Evolutionary conservation across 192 early-diverging fungal species (phyloP).

Genomic region (Ambispora gerdemannii): DNA sequence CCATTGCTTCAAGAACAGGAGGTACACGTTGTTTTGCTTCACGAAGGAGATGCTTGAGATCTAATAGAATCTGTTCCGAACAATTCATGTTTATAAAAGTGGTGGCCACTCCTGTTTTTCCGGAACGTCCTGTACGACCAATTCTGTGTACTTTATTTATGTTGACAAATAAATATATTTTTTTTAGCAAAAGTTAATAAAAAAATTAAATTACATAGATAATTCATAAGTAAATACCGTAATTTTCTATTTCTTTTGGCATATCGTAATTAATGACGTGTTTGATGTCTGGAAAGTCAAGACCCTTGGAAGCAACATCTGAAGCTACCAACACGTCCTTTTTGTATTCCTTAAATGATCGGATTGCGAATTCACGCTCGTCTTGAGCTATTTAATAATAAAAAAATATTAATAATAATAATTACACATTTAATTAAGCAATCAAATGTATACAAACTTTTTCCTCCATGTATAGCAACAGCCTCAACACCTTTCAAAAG

Average conservation of each 20-base stretch:
- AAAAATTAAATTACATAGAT: constrained; percentile 1
- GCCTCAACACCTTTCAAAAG: constrained; percentile 92
- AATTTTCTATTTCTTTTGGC: constrained; percentile 99
- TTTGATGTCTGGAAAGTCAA: constrained; percentile 94
- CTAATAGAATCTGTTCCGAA: constrained; percentile 89
- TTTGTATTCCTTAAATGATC: constrained; percentile 81
- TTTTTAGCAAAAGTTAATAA: constrained; percentile 16
- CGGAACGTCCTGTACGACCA: constrained; percentile 94
- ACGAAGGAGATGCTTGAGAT: constrained; percentile 86
- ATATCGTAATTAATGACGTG: constrained; percentile 99
- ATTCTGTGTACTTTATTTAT: constrained; percentile 77
- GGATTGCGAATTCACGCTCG: constrained; percentile 95
- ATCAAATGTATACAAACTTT: constrained; percentile 52
- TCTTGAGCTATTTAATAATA: constrained; percentile 68
- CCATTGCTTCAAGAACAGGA: constrained; percentile 76
- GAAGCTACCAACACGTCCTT: constrained; percentile 97
- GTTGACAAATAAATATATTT: background rate
- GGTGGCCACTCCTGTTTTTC: constrained; percentile 94
- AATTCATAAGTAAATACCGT: constrained; percentile 52
- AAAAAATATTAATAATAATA: constrained; percentile 4
- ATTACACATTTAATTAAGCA: background rate
- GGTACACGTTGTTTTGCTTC: constrained; percentile 95
- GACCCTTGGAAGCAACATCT: constrained; percentile 93
- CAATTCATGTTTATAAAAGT: constrained; percentile 95
- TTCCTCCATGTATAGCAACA: constrained; percentile 93